Conservation (phyloP, 345 rosid species). For the Clausena lansium region DNA sequence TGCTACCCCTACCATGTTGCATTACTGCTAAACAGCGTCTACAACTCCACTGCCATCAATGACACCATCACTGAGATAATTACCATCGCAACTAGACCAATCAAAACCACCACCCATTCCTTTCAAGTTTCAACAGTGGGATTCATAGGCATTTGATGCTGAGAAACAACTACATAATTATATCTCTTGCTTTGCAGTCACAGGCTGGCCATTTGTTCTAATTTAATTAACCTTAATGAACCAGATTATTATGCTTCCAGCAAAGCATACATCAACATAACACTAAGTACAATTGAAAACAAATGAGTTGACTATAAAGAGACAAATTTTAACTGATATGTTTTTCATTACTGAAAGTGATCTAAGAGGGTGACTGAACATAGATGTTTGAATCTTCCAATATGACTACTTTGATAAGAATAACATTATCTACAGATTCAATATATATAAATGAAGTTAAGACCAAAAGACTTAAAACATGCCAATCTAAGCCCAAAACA, state of each 20-base stretch:
- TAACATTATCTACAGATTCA: background rate
- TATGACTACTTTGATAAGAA: background rate
- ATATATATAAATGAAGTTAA: background rate
- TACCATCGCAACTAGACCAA: background rate
- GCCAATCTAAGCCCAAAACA: background rate
- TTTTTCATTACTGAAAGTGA: background rate
- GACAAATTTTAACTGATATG: background rate
- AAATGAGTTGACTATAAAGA: background rate
- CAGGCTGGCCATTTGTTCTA: background rate
- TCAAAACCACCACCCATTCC: background rate
- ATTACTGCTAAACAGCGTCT: background rate
- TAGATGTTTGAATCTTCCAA: background rate
- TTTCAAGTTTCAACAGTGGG: background rate
- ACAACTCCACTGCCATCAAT: background rate
- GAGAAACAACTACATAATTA: background rate
- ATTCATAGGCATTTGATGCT: background rate
- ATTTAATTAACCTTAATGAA: background rate
- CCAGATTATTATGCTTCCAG: background rate
- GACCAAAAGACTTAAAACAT: background rate
- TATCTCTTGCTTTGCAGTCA: background rate
- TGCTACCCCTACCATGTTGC: background rate
- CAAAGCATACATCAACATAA: background rate
- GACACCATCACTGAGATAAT: background rate
- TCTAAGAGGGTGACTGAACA: background rate
- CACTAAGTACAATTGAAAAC: background rate